Evolutionary conservation across 768 basidiomycete species (phyloP), one percentile per base, ranked within the genome.

Genomic region (Naganishia antarctica): DNA sequence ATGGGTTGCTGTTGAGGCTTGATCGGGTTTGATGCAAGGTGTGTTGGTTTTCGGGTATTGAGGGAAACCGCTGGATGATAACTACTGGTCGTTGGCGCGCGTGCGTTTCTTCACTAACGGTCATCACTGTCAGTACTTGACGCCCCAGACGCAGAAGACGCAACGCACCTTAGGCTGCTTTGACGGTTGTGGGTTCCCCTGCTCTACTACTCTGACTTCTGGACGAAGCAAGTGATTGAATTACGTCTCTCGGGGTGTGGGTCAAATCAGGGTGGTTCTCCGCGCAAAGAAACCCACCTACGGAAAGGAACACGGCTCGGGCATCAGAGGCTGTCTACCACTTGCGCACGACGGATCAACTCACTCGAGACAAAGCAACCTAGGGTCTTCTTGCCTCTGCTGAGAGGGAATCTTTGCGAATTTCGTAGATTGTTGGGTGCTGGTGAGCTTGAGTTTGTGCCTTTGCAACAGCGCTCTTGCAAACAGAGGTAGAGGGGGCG

Each of bases 351-450:
- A 37, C 7, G 8, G 34, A 37, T 15, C 21, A n/a, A 67, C 66
- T 32, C 51, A 67, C 66, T 67, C 66, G 58, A 67, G 66, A 63
- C 66, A 67, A 63, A 67, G 66, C 61, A 67, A 62, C 65, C 65
- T 60, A 66, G 65, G 65, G 65, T 66, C 65, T 62, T 66, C 65
- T 60, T 60, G 65, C 65, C 60, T 66, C 65, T 40, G 25, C 50
- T 63, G 62, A 63, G 62, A 63, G 49, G 62, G 62, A 63, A 63
- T 63, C 18, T 57, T 57, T 32, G 31, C 53, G 23, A 25, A 25
- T 57, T 26, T 25, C 32, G 37, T 57, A 1, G 31, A 16, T n/a
- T 57, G 34, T 57, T 51, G 53, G 32, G 53, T 57, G 53, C 53
- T 40, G 28, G 53, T 57, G 43, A 44, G 43, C 43, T 44, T 21